Conservation (phyloP, 352 stramenopile species). For the Pythium aphanidermatum region DNA sequence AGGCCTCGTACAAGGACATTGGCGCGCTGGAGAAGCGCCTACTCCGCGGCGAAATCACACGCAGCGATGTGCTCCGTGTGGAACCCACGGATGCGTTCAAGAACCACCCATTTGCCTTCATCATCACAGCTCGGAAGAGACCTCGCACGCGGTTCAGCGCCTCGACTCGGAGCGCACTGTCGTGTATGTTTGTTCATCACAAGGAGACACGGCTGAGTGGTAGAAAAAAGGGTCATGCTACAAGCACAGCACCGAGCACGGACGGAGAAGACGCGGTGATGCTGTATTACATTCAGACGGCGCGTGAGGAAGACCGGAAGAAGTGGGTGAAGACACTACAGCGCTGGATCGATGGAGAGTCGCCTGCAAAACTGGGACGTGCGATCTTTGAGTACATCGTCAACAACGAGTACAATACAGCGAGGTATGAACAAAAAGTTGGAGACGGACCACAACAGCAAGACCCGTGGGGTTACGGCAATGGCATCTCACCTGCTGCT, state of each 20-base stretch:
- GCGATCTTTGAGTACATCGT: conserved; percentile 70
- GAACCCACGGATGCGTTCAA: conserved; percentile 54
- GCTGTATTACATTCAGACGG: conserved; percentile 66
- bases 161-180: conserved; percentile 21
- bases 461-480: conserved; percentile 11
- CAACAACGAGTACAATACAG: conserved; percentile 63
- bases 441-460: conserved; percentile 11
- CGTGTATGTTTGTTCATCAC: conserved; percentile 41
- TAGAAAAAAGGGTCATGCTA: conserved; percentile 12
- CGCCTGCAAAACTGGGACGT: conserved; percentile 42
- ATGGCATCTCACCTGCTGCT: conserved; percentile 32
- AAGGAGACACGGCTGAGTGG: conserved; percentile 52
- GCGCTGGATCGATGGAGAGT: conserved; percentile 65
- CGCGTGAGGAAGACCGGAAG: conserved; percentile 50
- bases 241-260: not conserved
- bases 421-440: conserved; percentile 58
- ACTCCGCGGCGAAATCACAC: conserved; percentile 55
- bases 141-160: conserved; percentile 19
- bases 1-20: conserved; percentile 35
- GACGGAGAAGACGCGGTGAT: conserved; percentile 41
- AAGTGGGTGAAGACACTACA: conserved; percentile 68
- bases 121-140: conserved; percentile 53
- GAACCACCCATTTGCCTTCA: conserved; percentile 58
- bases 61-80: conserved; percentile 52
- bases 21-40: conserved; percentile 45